Evolutionary conservation across 2,329 filamentous ascomycete genomes (phyloP).

Genomic region (Phialophora macrospora): DNA sequence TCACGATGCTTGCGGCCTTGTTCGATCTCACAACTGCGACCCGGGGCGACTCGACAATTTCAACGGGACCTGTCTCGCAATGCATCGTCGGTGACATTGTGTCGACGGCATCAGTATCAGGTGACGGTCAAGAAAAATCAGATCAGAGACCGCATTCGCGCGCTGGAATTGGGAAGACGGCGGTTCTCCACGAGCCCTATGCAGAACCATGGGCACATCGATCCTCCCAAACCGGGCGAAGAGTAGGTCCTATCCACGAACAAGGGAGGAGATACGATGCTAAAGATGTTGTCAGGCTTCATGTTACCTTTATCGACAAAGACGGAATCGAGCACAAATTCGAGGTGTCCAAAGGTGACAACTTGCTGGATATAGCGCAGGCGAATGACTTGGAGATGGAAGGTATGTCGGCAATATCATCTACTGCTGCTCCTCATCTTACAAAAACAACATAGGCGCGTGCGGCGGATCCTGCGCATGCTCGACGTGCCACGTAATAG

Average conservation of each 20-base stretch:
- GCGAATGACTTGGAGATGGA: constrained; percentile 98
- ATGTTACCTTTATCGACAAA: constrained; percentile 93
- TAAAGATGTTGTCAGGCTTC: constrained; percentile 62
- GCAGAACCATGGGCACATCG: constrained; percentile 75
- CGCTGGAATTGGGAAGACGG: constrained; percentile 46
- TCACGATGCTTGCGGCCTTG: constrained; percentile 13
- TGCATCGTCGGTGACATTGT: constrained; percentile 16
- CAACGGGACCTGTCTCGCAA: constrained; percentile 10
- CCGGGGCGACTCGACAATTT: constrained; percentile 14
- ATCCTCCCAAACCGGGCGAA: constrained; percentile 84
- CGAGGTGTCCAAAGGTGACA: constrained; percentile 83
- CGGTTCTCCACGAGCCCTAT: constrained; percentile 69
- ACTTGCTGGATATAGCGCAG: constrained; percentile 92
- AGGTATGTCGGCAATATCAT: constrained; percentile 53
- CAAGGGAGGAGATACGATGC: background rate
- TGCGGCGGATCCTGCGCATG: constrained; percentile 94
- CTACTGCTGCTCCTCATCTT: background rate
- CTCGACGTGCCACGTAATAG: constrained; percentile 90
- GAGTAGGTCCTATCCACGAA: constrained; percentile 65
- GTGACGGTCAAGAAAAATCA: constrained; percentile 32
- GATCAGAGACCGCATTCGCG: constrained; percentile 35
- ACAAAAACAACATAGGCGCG: constrained; percentile 62
- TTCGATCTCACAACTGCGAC: constrained; percentile 1
- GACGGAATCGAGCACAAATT: constrained; percentile 77
- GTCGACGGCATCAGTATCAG: constrained; percentile 34